Percentiles rank a stretch among this genome's conserved stretches.
phyloP scores from a whole-genome alignment of 2,329 filamentous ascomycete genomes.

The Myrmaecium sp. region DNA sequence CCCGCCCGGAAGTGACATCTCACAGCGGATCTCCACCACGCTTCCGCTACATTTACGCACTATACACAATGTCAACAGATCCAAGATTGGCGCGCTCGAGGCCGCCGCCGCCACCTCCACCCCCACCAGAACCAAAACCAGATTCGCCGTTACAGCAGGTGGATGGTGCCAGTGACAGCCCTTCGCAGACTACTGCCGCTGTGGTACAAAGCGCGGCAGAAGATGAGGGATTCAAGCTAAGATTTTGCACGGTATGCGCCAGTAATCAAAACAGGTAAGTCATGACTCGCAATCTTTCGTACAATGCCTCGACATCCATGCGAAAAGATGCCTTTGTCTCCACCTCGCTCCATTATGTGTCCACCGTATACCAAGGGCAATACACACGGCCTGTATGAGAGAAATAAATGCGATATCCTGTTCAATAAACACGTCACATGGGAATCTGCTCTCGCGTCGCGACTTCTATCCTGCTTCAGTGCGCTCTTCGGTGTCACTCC shows the following conservation, averaged over 20 bases:
- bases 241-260: slow-evolving; percentile 96
- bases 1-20: too few species aligned
- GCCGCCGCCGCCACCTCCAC: slow-evolving; percentile 36
- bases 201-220: slow-evolving; percentile 8
- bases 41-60: too few species aligned
- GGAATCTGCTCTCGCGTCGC: slow-evolving; percentile 1
- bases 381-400: too few species aligned
- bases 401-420: too few species aligned
- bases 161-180: slow-evolving; percentile 11
- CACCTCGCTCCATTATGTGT: too few species aligned
- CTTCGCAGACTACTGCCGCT: slow-evolving; percentile 7
- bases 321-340: too few species aligned
- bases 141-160: slow-evolving; percentile 13
- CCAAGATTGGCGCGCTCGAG: slow-evolving; percentile 33
- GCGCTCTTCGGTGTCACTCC: too few species aligned
- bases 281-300: slow-evolving; percentile 1
- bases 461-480: too few species aligned
- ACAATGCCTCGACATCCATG: slow-evolving; percentile 1
- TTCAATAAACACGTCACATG: slow-evolving; percentile 3
- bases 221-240: slow-evolving; percentile 60
- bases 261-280: slow-evolving; percentile 88
- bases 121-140: slow-evolving; percentile 21
- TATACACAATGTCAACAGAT: slow-evolving; percentile 21
- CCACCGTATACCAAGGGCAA: too few species aligned
- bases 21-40: too few species aligned